These are phyloP conservation scores for Neurospora terricola DNA, from an alignment of 495 filamentous ascomycete genomes.

Conservation along the genomic window DNA sequence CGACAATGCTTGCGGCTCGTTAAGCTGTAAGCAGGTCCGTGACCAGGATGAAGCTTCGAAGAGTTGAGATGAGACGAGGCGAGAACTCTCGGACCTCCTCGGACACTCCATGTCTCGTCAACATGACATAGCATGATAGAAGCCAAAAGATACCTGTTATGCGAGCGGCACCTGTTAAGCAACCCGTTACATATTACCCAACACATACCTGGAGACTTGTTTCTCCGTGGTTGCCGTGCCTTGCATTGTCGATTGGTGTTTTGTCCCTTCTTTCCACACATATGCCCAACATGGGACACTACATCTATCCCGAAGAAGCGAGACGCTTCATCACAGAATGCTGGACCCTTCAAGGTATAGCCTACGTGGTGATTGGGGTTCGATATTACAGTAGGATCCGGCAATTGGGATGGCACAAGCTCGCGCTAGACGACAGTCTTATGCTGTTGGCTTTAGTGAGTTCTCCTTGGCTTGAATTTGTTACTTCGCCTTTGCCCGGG, in stretches of 20 bases:
- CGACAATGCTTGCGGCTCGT: neutral
- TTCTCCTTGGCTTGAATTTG: neutral
- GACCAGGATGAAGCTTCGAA: neutral
- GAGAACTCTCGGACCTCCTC: neutral
- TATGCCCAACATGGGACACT: neutral
- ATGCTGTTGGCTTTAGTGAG: conserved; percentile 45
- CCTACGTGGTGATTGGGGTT: conserved; percentile 17
- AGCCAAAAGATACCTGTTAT: neutral
- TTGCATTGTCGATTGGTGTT: neutral
- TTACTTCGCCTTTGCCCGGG: neutral
- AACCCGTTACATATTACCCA: neutral
- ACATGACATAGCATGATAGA: neutral
- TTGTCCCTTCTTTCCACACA: neutral
- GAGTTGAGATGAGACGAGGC: neutral
- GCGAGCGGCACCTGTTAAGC: too few species aligned
- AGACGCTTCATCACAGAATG: conserved; percentile 19
- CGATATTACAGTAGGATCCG: conserved; percentile 17
- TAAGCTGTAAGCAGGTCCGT: neutral
- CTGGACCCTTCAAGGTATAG: conserved; percentile 20
- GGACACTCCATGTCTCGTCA: neutral
- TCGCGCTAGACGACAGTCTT: conserved; percentile 39
- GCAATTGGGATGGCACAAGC: conserved; percentile 15
- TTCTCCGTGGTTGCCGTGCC: neutral
- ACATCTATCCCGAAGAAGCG: neutral
- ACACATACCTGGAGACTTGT: neutral